Conservation (phyloP, 1,284 basidiomycete species). For the Cutaneotrichosporon mucoides region DNA sequence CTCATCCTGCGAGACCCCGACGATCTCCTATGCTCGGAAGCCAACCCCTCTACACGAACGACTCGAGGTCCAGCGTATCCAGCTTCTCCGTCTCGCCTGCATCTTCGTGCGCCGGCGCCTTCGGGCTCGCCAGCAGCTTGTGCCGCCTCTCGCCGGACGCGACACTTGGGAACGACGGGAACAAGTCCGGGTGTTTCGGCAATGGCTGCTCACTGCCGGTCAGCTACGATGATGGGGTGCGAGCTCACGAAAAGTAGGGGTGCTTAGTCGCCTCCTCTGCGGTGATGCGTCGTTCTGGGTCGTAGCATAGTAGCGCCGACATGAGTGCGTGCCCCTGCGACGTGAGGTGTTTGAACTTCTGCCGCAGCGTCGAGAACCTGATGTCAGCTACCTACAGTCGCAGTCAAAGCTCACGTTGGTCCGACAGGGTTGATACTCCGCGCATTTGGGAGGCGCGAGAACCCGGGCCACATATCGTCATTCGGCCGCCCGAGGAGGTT, state of each 20-base stretch:
- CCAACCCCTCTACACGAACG: constrained; percentile 31
- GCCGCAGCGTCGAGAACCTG: constrained; percentile 52
- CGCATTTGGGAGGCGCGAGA: constrained; percentile 68
- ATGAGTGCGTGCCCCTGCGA: constrained; percentile 81
- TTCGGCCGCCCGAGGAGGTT: constrained; percentile 87
- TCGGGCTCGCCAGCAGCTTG: constrained; percentile 39
- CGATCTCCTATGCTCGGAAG: no score
- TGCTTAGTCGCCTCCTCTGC: constrained; percentile 86
- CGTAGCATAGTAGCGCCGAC: constrained; percentile 79
- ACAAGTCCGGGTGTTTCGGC: constrained; percentile 96
- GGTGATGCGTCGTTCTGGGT: constrained; percentile 75
- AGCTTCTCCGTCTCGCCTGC: constrained; percentile 13
- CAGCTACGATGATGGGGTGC: not conserved
- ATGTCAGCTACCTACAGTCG: not conserved
- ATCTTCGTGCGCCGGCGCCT: constrained; percentile 36
- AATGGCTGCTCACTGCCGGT: constrained; percentile 74
- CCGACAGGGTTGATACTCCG: constrained; percentile 73
- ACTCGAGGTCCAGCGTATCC: constrained; percentile 34
- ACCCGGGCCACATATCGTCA: constrained; percentile 80
- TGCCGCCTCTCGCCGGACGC: constrained; percentile 81
- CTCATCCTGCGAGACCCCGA: no score
- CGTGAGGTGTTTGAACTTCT: constrained; percentile 70
- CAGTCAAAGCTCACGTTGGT: constrained; percentile 47
- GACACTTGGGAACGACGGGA: constrained; percentile 90
- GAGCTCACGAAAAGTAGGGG: constrained; percentile 78